phyloP scores from a whole-genome alignment of 805 yeast genomes.

The Debaryomyces castellii region DNA sequence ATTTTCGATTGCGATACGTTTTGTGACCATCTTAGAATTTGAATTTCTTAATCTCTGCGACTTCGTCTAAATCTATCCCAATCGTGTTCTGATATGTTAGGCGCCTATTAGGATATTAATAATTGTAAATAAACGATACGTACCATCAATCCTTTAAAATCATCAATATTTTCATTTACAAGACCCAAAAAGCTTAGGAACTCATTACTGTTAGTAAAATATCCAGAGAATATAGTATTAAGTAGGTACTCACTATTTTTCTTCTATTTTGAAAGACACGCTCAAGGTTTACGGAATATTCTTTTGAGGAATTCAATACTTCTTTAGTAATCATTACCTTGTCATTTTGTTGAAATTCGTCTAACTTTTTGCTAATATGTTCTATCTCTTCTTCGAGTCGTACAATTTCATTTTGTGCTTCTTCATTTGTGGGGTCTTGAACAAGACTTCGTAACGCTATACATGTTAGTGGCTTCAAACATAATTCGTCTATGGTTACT shows the following conservation, averaged over 20 bases:
- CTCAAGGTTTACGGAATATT: slow-evolving; percentile 1
- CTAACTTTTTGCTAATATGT: not conserved
- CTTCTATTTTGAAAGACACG: slow-evolving; percentile 7
- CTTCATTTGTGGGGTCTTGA: slow-evolving; percentile 5
- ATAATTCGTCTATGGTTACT: not conserved
- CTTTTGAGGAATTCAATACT: not conserved
- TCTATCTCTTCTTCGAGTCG: not conserved
- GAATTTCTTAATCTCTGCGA: slow-evolving; percentile 1
- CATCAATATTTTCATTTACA: slow-evolving; percentile 8
- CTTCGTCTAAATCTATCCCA: slow-evolving; percentile 6
- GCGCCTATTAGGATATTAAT: not conserved
- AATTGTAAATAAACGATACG: not conserved
- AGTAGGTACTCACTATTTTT: slow-evolving; percentile 7
- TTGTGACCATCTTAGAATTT: not conserved
- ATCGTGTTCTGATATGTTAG: slow-evolving; percentile 1
- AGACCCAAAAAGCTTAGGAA: slow-evolving; percentile 7
- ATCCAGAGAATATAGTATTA: not conserved
- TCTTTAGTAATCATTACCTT: too few relatives aligned
- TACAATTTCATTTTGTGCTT: slow-evolving; percentile 2
- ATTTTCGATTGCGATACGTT: slow-evolving; percentile 1
- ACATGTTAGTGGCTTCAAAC: not conserved
- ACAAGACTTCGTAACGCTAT: slow-evolving; percentile 1
- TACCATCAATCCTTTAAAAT: slow-evolving; percentile 5
- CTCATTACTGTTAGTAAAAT: slow-evolving; percentile 1
- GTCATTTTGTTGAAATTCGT: too few relatives aligned